Conservation (phyloP, 805 yeast species). For the Wickerhamiella brachini region DNA sequence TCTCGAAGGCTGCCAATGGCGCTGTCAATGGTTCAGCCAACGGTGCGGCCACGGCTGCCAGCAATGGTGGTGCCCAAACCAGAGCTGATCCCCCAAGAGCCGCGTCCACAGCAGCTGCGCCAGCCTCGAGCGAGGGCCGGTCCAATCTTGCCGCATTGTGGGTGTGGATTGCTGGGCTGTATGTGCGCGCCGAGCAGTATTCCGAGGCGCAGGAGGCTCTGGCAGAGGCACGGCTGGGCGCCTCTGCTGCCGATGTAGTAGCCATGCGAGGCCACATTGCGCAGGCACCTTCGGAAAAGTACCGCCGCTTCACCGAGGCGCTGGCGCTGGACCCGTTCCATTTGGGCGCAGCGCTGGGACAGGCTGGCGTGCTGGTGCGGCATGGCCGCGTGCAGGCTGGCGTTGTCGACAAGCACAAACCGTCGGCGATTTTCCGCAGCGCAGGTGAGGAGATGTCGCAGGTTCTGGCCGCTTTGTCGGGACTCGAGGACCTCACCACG, state of each 20-base stretch:
- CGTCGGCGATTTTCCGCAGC: slow-evolving; percentile 1
- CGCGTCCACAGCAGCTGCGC: background rate
- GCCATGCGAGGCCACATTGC: slow-evolving; percentile 4
- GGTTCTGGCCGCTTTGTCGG: slow-evolving; percentile 4
- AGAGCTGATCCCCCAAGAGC: too few species aligned
- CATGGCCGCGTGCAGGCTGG: background rate
- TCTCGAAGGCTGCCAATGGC: too few species aligned
- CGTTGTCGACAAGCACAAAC: background rate
- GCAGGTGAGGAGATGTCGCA: slow-evolving; percentile 3
- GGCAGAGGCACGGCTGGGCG: slow-evolving; percentile 48
- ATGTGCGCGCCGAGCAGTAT: slow-evolving; percentile 38
- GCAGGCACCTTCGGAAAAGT: slow-evolving; percentile 10
- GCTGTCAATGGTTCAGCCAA: too few species aligned
- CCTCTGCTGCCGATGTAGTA: slow-evolving; percentile 33
- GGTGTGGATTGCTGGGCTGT: slow-evolving; percentile 60
- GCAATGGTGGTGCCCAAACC: too few species aligned
- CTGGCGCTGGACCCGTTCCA: slow-evolving; percentile 11
- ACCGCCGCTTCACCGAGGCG: slow-evolving; percentile 9
- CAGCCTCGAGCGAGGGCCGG: background rate
- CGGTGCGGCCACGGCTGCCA: too few species aligned
- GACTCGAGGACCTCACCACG: slow-evolving; percentile 12
- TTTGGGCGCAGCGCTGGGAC: slow-evolving; percentile 14
- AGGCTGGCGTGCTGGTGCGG: slow-evolving; percentile 5
- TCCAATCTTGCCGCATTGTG: slow-evolving; percentile 36
- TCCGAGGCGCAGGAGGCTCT: slow-evolving; percentile 60